These are phyloP conservation scores for Colletotrichum kahawae DNA, from an alignment of 2,329 filamentous ascomycete genomes.

Conservation along the genomic window DNA sequence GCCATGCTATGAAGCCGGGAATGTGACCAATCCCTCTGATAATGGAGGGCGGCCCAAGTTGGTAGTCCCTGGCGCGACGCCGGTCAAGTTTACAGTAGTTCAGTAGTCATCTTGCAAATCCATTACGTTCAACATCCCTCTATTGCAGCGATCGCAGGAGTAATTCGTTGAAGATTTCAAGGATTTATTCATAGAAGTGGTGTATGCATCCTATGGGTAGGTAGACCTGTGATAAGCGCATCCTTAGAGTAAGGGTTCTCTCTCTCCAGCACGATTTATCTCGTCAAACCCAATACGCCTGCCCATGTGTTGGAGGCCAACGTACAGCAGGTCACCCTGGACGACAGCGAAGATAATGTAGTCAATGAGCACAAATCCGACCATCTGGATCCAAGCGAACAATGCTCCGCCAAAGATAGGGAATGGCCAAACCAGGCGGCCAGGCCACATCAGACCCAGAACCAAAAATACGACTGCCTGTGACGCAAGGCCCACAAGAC, in stretches of 20 bases:
- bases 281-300: not conserved
- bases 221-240: no score
- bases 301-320: not conserved
- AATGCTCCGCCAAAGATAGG: not conserved
- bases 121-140: no score
- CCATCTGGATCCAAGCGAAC: not conserved
- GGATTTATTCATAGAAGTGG: no score
- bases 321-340: not conserved
- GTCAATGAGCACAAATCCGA: not conserved
- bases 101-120: no score
- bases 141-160: no score
- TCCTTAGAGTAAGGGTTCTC: no score
- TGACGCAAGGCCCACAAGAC: not conserved
- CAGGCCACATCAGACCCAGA: not conserved
- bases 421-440: not conserved
- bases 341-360: not conserved
- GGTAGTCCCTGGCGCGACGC: not conserved
- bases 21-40: not conserved
- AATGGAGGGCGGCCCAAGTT: not conserved
- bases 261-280: no score
- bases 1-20: not conserved
- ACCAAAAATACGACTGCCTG: not conserved
- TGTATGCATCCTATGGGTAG: no score
- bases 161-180: no score
- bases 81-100: not conserved